These are phyloP conservation scores for Aulographum hederae DNA, from an alignment of 2,329 filamentous ascomycete genomes.

Conservation along the genomic window DNA sequence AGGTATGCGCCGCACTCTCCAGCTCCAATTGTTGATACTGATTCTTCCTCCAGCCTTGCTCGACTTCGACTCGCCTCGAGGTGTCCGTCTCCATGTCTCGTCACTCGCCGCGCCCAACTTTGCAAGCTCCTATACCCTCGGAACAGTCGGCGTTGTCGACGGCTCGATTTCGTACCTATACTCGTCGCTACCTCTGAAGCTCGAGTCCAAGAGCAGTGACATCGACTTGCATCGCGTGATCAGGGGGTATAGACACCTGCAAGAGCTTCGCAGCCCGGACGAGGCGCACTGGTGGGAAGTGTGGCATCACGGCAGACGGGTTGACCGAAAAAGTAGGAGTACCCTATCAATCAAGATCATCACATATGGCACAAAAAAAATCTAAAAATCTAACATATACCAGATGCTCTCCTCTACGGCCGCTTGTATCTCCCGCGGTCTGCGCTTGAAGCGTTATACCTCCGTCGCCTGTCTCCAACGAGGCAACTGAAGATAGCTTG, in stretches of 20 bases:
- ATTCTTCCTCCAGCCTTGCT: constrained; percentile 45
- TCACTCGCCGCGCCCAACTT: constrained; percentile 87
- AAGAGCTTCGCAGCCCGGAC: constrained; percentile 39
- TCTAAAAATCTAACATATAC: too few relatives aligned
- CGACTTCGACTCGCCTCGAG: constrained; percentile 71
- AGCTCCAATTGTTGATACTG: background rate
- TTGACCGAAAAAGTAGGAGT: constrained; percentile 28
- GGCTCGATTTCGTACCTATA: constrained; percentile 96
- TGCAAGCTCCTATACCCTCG: constrained; percentile 82
- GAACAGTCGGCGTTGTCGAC: constrained; percentile 78
- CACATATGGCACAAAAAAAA: too few relatives aligned
- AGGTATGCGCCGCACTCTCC: constrained; percentile 32
- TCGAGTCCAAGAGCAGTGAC: constrained; percentile 49
- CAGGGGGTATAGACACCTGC: constrained; percentile 64
- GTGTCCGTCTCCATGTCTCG: constrained; percentile 71
- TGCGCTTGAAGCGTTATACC: constrained; percentile 68
- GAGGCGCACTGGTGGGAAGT: constrained; percentile 33
- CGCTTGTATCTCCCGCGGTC: constrained; percentile 69
- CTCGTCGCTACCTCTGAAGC: constrained; percentile 60
- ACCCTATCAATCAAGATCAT: too few relatives aligned
- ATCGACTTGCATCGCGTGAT: constrained; percentile 65
- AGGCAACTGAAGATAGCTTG: constrained; percentile 65
- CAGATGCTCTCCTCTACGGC: constrained; percentile 52
- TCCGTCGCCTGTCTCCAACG: constrained; percentile 59
- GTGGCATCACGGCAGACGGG: constrained; percentile 31